Evolutionary conservation across 2,329 filamentous ascomycete species (phyloP), one percentile per base, ranked within the genome.

Genomic region (Ophiostoma triangulosporum): DNA sequence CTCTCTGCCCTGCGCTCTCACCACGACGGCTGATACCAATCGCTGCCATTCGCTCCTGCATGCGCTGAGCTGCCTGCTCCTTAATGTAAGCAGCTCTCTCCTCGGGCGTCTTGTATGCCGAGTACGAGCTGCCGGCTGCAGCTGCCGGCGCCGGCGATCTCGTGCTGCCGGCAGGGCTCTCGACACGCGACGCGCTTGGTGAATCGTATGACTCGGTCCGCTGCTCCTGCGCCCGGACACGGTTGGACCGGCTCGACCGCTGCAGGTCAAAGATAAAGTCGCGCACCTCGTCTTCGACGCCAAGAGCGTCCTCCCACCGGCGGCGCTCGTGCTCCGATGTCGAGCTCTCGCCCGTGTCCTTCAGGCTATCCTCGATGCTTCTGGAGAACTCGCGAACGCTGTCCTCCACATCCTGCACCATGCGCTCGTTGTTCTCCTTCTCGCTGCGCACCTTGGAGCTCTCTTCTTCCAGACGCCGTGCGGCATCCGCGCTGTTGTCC

Each of bases 231-330:
- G 73, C 70, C 56, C 78, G 74, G 55, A 94, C 70, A 56, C 83
- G 83, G 52, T 87, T 76, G 58, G 88, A 77, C 59, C 89, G 81
- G 66, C 88, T 94, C 57, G 83, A 86, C 57, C 91, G 82, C 66
- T 96, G 90, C 52, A 98, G 73, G 61, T 97, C 93, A 65, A 93
- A 97, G 65, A 98, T 98, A 68, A 98, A 97, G 64, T 98, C 93
- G 63, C 89, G 88, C 57, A 97, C 86, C 63, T 95, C 89, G 63
- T 98, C 91, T 65, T 98, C 93, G 27, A 98, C 93, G 27, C 93
- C 93, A 35, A 98, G 76, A 9, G 82, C 93, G 68, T 98, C 93
- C 62, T 98, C 89, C 93, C 93, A 98, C 57, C 93, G 81, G 57
- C 93, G 82, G 62, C 81, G 83, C 71, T 98, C 93, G 65, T 96